Percentiles rank a stretch among this genome's conserved stretches.
Evolutionary conservation across 495 filamentous ascomycete genomes (phyloP).

Genomic region (Penicillium parvum): DNA sequence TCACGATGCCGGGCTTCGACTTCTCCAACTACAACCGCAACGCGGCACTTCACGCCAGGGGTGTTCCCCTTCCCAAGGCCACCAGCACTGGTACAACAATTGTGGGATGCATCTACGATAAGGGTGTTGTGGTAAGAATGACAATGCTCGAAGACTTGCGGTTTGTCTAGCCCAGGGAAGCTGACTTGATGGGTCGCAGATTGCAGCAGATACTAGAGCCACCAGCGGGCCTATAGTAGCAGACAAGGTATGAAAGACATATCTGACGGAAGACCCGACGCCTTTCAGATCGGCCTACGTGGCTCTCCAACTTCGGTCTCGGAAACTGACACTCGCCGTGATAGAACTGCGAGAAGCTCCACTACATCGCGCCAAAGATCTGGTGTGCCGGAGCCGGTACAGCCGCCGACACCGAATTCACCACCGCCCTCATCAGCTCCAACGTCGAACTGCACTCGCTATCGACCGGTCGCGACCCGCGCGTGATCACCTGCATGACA

Average conservation of each 20-base stretch:
- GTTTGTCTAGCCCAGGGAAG: conserved; percentile 1
- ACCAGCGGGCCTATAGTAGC: conserved; percentile 97
- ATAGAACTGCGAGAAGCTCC: conserved; percentile 98
- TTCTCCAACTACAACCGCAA: conserved; percentile 99
- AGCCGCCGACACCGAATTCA: conserved; percentile 98
- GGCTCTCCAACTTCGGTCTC: neutral
- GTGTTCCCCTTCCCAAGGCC: conserved; percentile 91
- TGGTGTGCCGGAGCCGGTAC: conserved; percentile 99
- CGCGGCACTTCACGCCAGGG: conserved; percentile 85
- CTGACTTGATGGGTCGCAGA: conserved; percentile 46
- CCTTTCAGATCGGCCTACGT: neutral
- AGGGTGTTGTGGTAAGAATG: conserved; percentile 79
- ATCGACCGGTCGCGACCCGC: conserved; percentile 90
- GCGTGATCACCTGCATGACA: conserved; percentile 99
- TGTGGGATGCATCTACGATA: conserved; percentile 95
- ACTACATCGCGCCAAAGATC: conserved; percentile 98
- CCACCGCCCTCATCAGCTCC: conserved; percentile 95
- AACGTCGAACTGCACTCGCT: conserved; percentile 95
- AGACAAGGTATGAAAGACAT: conserved; percentile 75
- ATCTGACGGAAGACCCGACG: too few relatives aligned
- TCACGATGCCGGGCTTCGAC: conserved; percentile 94
- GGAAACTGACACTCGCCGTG: neutral
- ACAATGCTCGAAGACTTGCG: neutral
- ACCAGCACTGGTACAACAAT: conserved; percentile 99
- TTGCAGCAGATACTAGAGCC: conserved; percentile 95